Percentiles rank a stretch among this genome's conserved stretches.
Evolutionary conservation across 2,329 filamentous ascomycete species (phyloP).

Genomic region (Chaetomium sp.): DNA sequence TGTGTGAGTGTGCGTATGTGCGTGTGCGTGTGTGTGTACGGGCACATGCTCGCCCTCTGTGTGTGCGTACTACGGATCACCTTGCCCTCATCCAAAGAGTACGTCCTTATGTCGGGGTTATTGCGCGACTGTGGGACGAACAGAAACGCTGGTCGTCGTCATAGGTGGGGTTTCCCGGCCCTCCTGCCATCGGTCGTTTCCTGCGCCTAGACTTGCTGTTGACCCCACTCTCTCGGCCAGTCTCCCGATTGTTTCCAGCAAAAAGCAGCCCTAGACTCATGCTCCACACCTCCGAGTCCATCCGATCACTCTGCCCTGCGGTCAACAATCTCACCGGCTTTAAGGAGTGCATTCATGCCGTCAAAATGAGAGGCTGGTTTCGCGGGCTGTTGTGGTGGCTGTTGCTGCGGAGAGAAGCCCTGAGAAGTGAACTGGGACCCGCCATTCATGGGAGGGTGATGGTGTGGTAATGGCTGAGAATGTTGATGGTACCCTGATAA

Average conservation of each 20-base stretch:
- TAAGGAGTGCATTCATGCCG: conserved; percentile 52
- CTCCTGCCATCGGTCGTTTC: no score
- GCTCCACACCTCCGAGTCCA: neutral
- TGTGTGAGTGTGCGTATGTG: no score
- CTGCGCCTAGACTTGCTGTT: no score
- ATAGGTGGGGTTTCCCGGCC: no score
- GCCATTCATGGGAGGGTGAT: conserved; percentile 1
- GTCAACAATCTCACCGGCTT: conserved; percentile 54
- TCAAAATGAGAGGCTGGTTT: conserved; percentile 38
- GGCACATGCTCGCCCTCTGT: no score
- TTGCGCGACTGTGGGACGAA: no score
- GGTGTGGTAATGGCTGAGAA: conserved; percentile 9
- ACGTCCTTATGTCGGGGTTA: no score
- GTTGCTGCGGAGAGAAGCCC: conserved; percentile 4
- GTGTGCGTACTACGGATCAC: no score
- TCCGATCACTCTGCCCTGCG: conserved; percentile 30
- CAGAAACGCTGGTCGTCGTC: no score
- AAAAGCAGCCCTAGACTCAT: neutral
- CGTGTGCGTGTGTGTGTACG: no score
- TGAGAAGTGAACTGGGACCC: neutral
- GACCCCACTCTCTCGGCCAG: neutral
- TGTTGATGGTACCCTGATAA: conserved; percentile 22
- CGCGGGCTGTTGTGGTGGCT: neutral
- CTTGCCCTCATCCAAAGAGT: no score
- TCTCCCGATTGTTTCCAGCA: neutral